These are phyloP conservation scores for Lichtheimia corymbifera DNA, from an alignment of 371 early-diverging fungal genomes.

Conservation along the genomic window DNA sequence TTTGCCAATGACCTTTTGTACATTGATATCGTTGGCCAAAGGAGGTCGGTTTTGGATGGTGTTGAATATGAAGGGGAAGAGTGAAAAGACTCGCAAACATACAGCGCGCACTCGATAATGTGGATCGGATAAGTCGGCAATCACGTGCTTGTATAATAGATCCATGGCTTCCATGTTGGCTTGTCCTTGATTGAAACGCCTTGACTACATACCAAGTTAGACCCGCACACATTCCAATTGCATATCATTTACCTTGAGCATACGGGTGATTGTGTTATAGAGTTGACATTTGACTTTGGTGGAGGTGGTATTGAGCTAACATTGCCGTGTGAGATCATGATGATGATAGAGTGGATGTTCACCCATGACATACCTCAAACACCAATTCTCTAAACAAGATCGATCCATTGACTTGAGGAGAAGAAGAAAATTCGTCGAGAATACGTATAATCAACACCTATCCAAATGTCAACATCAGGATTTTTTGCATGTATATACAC, in stretches of 20 bases:
- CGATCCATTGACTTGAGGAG: conserved; percentile 23
- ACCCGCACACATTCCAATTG: no score
- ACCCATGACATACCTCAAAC: conserved; percentile 13
- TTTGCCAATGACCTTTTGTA: conserved; percentile 55
- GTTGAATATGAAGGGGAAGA: conserved; percentile 37
- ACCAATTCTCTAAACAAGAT: conserved; percentile 17
- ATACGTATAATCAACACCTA: neutral
- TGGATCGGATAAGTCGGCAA: conserved; percentile 44
- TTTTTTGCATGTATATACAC: neutral
- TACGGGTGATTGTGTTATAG: neutral
- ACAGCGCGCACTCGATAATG: conserved; percentile 56
- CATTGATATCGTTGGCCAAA: conserved; percentile 18
- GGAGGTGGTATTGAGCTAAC: neutral
- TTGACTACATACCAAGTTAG: no score
- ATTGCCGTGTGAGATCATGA: neutral
- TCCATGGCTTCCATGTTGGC: conserved; percentile 23
- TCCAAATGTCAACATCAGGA: neutral
- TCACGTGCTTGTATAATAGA: conserved; percentile 33
- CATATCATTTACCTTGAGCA: neutral
- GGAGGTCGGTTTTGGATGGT: no score
- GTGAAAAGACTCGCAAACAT: conserved; percentile 45
- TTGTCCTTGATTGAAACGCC: conserved; percentile 13
- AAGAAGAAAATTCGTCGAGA: neutral
- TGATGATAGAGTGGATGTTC: neutral
- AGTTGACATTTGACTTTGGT: conserved; percentile 1